A percentile compares a stretch with the other conserved stretches of the same genome.
Evolutionary conservation across 202 grass and related monocot species (phyloP).

Genomic region (Dendrocalamus latiflorus): DNA sequence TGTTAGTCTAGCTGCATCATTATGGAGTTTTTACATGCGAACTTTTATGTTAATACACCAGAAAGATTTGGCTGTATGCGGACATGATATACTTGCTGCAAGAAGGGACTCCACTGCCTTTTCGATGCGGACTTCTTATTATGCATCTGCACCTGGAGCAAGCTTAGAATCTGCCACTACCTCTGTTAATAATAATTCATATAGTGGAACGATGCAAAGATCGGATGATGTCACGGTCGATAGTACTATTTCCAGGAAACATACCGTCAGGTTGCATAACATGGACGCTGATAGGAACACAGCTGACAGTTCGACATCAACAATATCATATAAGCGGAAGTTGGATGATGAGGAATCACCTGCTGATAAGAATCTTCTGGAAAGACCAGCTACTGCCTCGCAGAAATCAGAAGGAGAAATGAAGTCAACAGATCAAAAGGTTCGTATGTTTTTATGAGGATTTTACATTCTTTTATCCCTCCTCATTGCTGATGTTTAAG

Average conservation of each 20-base stretch:
- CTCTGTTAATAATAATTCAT: conserved; percentile 94
- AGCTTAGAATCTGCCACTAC: conserved; percentile 99
- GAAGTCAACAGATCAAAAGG: conserved; percentile 59
- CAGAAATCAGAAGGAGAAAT: conserved; percentile 43
- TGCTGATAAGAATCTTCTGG: conserved; percentile 52
- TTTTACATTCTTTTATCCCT: conserved; percentile 1
- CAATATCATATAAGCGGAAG: conserved; percentile 79
- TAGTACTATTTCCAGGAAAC: conserved; percentile 72
- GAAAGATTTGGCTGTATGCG: conserved; percentile 85
- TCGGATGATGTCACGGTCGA: conserved; percentile 69
- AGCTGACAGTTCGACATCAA: conserved; percentile 76
- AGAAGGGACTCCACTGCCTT: conserved; percentile 54
- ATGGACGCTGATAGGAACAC: conserved; percentile 60
- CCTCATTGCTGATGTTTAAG: conserved; percentile 6
- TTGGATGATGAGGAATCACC: conserved; percentile 58
- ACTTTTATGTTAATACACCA: conserved; percentile 29
- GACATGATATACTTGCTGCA: conserved; percentile 63
- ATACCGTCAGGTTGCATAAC: conserved; percentile 48
- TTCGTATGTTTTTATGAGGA: neutral
- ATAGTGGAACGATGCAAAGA: conserved; percentile 72
- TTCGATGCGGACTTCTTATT: conserved; percentile 37
- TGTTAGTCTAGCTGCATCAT: neutral
- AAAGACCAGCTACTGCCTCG: conserved; percentile 26
- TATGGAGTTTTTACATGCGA: neutral
- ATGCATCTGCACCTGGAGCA: conserved; percentile 44